Conservation (phyloP, 202 grass and related monocot genomes). For the Schoenoplectus tabernaemontani region DNA sequence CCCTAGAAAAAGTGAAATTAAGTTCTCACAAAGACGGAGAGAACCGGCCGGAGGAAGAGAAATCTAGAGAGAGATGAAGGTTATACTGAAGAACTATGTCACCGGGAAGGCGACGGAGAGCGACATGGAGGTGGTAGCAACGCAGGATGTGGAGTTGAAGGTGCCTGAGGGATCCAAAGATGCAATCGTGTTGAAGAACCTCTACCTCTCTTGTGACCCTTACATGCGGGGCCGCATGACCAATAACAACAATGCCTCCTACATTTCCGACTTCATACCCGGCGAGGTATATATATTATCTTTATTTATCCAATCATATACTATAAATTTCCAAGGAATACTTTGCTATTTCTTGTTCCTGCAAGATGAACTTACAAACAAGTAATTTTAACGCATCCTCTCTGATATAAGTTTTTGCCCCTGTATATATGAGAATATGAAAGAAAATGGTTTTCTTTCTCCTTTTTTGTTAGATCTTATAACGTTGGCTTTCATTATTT, state of each 20-base stretch:
- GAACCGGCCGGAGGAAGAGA: neutral
- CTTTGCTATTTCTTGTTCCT: too few relatives aligned
- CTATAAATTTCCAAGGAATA: too few relatives aligned
- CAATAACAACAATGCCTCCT: slow-evolving; percentile 18
- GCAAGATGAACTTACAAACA: too few relatives aligned
- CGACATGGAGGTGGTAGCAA: slow-evolving; percentile 37
- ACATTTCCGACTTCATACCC: slow-evolving; percentile 21
- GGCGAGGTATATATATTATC: slow-evolving; percentile 27
- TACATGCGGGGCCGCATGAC: slow-evolving; percentile 46
- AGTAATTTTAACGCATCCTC: too few relatives aligned
- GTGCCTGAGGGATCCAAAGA: slow-evolving; percentile 27
- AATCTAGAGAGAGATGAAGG: slow-evolving; percentile 17
- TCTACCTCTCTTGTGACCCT: slow-evolving; percentile 61
- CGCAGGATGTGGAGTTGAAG: slow-evolving; percentile 3
- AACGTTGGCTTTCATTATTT: too few relatives aligned
- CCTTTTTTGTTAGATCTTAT: too few relatives aligned
- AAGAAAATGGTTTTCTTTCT: too few relatives aligned
- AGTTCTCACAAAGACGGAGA: neutral
- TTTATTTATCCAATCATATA: neutral
- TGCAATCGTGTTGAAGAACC: slow-evolving; percentile 40
- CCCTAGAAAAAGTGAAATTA: neutral
- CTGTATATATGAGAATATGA: too few relatives aligned
- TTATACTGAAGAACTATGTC: slow-evolving; percentile 44
- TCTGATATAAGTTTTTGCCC: too few relatives aligned
- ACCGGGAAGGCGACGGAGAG: slow-evolving; percentile 21